Base-by-base conservation (phyloP, 2,329 filamentous ascomycete genomes). In the Mycosphaerelloides madeirae region DNA sequence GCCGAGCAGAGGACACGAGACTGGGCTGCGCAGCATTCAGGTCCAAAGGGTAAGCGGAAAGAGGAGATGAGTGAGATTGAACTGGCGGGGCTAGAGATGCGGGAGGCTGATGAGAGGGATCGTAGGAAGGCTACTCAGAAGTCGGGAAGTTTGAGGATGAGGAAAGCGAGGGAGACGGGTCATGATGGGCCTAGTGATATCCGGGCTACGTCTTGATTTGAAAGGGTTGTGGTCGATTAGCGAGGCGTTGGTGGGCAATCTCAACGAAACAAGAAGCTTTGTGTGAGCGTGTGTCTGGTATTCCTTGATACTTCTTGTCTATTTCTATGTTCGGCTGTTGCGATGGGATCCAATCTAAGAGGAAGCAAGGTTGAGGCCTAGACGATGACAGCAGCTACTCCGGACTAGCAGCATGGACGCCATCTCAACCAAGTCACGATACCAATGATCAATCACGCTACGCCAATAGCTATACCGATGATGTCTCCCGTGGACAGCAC, bases 1-100 rank as follows among this genome's bases (percentile, higher is more conserved):
- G 58, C 61, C 11, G 61, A 64, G 51, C 61, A 64, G 48, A 54
- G 61, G 28, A 64, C 61, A 22, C 45, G 61, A 15, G 59, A 63
- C 36, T 64, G 61, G 61, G 61, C 61, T 14, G 58, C 55, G 9
- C 54, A 55, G 45, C 59, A 63, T 38, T 50, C 54, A 20, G 38
- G 49, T 15, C 46, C 38, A 32, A 50, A 28, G 25, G 43, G 31
- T 6, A 61, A 60, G 41, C 35, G 45, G n/a, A 54, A 56, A 32
- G 58, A 60, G 16, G 58, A 55, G 5, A 50, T 58, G 49, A 56
- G 45, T 25, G 61, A 63, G 37, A 47, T 64, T n/a, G 61, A 64
- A 46, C 37, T 60, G 19, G 61, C 61, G 3, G 61, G 60, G 1
- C 54, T 55, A 38, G 61, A 62, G 49, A 64, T 64, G 59, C 50